Conservation (phyloP, 768 basidiomycete genomes). For the Lepiota venenata region DNA sequence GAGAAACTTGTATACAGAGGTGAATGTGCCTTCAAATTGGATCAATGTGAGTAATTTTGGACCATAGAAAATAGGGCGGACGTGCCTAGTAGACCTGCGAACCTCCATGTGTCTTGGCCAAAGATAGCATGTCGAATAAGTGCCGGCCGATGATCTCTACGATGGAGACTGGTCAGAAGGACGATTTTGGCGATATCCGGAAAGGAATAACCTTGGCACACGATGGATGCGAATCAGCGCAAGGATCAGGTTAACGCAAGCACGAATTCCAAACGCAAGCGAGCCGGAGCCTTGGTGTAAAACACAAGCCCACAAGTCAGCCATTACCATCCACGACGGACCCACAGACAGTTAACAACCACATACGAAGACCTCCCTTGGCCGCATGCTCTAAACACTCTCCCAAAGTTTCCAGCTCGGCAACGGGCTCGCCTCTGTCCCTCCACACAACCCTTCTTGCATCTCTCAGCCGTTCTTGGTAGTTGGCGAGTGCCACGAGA, state of each 20-base stretch:
- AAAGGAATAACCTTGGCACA: conserved; percentile 53
- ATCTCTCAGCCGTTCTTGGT: conserved; percentile 69
- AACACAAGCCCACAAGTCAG: not conserved
- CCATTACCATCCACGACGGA: not conserved
- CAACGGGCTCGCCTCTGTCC: conserved; percentile 73
- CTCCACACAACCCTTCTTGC: conserved; percentile 83
- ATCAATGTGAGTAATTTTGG: not conserved
- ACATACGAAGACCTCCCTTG: conserved; percentile 69
- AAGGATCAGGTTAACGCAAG: conserved; percentile 78
- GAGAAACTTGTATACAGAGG: conserved; percentile 73
- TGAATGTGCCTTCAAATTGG: conserved; percentile 57
- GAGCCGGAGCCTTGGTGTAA: conserved; percentile 68
- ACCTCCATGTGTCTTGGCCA: conserved; percentile 77
- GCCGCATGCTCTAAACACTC: conserved; percentile 71
- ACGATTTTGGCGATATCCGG: not conserved
- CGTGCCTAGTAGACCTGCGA: conserved; percentile 84
- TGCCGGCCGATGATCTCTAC: conserved; percentile 59
- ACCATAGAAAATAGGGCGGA: not conserved
- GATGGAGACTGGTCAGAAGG: not conserved
- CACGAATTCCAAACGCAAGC: conserved; percentile 79
- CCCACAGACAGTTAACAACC: not conserved
- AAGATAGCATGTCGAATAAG: conserved; percentile 82
- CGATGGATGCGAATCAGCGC: conserved; percentile 69
- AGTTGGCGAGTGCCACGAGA: conserved; percentile 79
- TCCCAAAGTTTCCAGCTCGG: conserved; percentile 57